These are phyloP conservation scores for Erythrophleum ivorense DNA, from an alignment of 331 rosid genomes.

Conservation along the genomic window DNA sequence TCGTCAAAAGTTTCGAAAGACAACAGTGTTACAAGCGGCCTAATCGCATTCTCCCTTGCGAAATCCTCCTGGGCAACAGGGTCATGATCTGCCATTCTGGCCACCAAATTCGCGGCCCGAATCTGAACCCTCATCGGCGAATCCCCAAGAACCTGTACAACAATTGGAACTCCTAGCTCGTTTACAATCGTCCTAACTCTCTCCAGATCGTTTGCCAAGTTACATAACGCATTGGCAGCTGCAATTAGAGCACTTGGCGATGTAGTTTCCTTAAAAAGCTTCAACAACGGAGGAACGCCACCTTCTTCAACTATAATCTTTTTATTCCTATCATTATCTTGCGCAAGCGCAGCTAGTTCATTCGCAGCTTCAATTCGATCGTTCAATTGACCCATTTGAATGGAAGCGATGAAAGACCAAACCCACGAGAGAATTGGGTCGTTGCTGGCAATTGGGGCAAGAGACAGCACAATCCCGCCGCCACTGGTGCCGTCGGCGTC, in stretches of 20 bases:
- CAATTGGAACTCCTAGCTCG: slow-evolving; percentile 55
- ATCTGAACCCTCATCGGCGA: slow-evolving; percentile 58
- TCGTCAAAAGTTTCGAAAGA: slow-evolving; percentile 54
- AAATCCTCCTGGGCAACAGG: slow-evolving; percentile 60
- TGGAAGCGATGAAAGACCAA: slow-evolving; percentile 57
- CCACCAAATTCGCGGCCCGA: slow-evolving; percentile 48
- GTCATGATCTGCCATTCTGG: slow-evolving; percentile 61
- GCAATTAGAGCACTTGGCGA: slow-evolving; percentile 53
- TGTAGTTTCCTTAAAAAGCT: slow-evolving; percentile 52
- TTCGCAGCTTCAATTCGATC: slow-evolving; percentile 60
- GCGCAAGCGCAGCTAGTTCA: slow-evolving; percentile 52
- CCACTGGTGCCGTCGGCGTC: slow-evolving; percentile 42
- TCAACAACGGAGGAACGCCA: slow-evolving; percentile 58
- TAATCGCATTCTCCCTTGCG: slow-evolving; percentile 57
- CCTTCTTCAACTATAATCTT: slow-evolving; percentile 60
- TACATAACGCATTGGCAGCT: slow-evolving; percentile 45
- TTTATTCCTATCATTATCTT: slow-evolving; percentile 59
- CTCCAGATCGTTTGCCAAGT: slow-evolving; percentile 51
- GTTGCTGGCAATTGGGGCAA: slow-evolving; percentile 67
- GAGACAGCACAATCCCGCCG: slow-evolving; percentile 49
- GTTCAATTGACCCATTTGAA: slow-evolving; percentile 61
- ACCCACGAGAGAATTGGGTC: slow-evolving; percentile 68
- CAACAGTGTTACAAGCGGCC: slow-evolving; percentile 61
- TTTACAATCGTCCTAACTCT: slow-evolving; percentile 50
- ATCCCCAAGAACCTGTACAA: slow-evolving; percentile 56